These are phyloP conservation scores for Austroboletus eburneus DNA, from an alignment of 768 basidiomycete species.

Conservation along the genomic window DNA sequence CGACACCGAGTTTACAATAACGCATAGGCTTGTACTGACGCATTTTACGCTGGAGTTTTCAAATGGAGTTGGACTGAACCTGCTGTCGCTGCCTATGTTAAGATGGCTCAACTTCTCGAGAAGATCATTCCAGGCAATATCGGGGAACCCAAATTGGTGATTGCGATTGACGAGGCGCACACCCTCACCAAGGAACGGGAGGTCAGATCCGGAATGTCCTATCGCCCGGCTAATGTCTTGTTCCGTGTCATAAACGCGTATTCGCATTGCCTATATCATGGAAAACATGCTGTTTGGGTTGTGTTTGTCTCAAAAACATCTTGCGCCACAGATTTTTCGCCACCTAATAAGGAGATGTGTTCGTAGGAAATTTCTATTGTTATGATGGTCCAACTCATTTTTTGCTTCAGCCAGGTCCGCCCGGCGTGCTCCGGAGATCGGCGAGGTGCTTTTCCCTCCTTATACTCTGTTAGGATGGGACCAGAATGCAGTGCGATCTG, in stretches of 20 bases:
- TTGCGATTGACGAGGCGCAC: background rate
- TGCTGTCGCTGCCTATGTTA: background rate
- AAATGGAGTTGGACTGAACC: background rate
- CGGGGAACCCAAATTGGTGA: background rate
- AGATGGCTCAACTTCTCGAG: background rate
- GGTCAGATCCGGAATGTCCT: background rate
- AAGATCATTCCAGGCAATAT: background rate
- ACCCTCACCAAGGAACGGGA: background rate
- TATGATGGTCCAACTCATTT: background rate
- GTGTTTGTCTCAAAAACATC: background rate
- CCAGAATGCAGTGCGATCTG: background rate
- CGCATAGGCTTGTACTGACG: background rate
- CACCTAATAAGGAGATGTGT: background rate
- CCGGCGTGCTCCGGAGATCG: background rate
- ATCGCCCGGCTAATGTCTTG: background rate
- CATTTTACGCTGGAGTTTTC: background rate
- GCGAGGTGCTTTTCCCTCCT: background rate
- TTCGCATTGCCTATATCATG: background rate
- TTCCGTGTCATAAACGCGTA: background rate
- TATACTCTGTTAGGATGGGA: conserved; percentile 3
- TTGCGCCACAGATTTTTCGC: background rate
- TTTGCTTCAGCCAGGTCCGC: background rate
- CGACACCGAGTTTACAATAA: too few relatives aligned
- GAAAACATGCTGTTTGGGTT: background rate
- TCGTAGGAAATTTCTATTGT: background rate